Conservation (phyloP, 73 alveolate genomes). For the Paramecium tetraurelia region DNA sequence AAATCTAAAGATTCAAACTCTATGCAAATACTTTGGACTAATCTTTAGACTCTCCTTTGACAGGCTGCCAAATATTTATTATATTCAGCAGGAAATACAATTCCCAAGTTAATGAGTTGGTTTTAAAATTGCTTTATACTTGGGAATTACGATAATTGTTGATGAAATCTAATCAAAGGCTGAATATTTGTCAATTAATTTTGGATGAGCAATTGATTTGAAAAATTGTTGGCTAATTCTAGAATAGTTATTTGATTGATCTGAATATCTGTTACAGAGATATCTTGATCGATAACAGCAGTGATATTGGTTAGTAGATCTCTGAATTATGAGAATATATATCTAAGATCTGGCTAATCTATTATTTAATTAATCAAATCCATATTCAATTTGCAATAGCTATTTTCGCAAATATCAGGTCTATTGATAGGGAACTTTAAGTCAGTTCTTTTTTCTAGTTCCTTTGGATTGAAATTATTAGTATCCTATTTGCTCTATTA, state of each 20-base stretch:
- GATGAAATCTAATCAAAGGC: background rate
- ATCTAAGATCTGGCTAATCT: slow-evolving; percentile 11
- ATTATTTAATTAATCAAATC: background rate
- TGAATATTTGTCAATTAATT: background rate
- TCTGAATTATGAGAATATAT: background rate
- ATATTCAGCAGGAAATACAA: background rate
- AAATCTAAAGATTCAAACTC: background rate
- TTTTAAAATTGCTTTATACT: background rate
- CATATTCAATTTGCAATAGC: background rate
- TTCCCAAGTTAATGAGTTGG: background rate
- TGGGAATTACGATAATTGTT: background rate
- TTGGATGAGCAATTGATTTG: background rate
- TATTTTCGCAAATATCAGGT: background rate
- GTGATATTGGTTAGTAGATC: background rate
- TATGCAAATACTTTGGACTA: background rate
- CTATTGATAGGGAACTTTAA: background rate
- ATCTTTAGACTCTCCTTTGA: background rate
- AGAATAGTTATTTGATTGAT: background rate
- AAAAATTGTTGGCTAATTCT: background rate
- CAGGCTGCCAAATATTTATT: background rate
- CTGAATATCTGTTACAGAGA: background rate
- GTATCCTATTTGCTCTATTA: background rate
- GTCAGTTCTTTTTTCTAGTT: background rate
- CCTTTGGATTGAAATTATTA: background rate
- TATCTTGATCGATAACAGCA: background rate